Evolutionary conservation across 208 protist genomes (phyloP).

Genomic region (Crithidia fasciculata): DNA sequence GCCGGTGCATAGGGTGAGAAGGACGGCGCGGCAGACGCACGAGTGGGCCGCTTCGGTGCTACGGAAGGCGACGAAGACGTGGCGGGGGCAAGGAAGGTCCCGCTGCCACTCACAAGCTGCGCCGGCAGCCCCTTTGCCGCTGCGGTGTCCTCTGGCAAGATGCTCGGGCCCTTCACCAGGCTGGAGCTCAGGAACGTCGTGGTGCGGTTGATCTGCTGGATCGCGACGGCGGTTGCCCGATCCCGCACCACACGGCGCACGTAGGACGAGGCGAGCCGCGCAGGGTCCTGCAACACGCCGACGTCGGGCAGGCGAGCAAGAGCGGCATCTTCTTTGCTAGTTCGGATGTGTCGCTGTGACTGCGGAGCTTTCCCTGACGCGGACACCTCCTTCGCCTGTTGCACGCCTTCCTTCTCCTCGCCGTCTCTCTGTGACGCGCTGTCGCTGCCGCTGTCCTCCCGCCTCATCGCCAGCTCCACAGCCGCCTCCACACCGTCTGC

Average conservation of each 20-base stretch:
- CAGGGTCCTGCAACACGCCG: conserved; percentile 56
- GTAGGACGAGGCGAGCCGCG: conserved; percentile 37
- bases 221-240: conserved; percentile 56
- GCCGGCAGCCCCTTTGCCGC: conserved; percentile 4
- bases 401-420: background rate
- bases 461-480: background rate
- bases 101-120: background rate
- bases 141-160: conserved; percentile 19
- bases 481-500: background rate
- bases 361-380: too few species aligned
- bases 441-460: conserved; percentile 1
- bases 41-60: conserved; percentile 9
- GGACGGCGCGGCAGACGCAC: conserved; percentile 4
- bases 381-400: background rate
- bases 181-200: conserved; percentile 74
- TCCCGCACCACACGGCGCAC: conserved; percentile 63
- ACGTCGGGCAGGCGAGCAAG: conserved; percentile 15
- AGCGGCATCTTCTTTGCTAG: too few species aligned
- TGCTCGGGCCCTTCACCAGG: conserved; percentile 49
- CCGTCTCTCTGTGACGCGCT: background rate
- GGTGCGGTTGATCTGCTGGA: conserved; percentile 78
- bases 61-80: background rate
- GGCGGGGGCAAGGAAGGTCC: background rate
- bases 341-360: background rate
- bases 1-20: conserved; percentile 6